Evolutionary conservation across 1,139 yeast genomes (phyloP), one percentile per base, ranked within the genome.

Genomic region (Hansenula sp.): DNA sequence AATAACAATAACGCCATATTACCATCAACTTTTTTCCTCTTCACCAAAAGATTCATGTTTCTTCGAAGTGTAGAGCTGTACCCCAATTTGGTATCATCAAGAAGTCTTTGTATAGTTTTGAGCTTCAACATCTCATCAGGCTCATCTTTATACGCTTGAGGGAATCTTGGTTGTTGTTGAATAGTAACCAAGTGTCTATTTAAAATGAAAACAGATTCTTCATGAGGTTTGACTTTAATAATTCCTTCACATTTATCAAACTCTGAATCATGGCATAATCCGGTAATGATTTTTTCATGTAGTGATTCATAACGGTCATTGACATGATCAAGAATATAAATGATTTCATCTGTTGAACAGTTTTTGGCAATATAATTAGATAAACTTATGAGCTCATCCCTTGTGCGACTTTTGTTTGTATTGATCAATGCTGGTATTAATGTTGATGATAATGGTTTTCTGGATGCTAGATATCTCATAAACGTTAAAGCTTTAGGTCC

Each of bases 1-100:
- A 45, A 30, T 5, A 45, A n/a, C 16, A 41, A 31, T 8, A 18
- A 25, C 3, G 47, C 33, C 13, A 45, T 16, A 17, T 37, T 29
- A 12, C 41, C 32, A 12, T 45, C 41, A 14, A 40, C 36, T 12
- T 38, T 28, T 1, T 38, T 34, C 29, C 36, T 30, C 3, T 16
- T 22, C 7, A 37, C 14, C n/a, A 37, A 16, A 8, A 4, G 11
- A 12, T 25, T 19, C 13, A 37, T 4, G 3, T 32, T 14, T 10
- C n/a, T 14, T 19, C 30, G 25, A 8, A 37, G 29, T 12, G 18
- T 21, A 12, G 33, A n/a, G 6, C 25, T 21, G 27, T 33, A 34
- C 8, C 31, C 35, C 13, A 25, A n/a, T 33, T 25, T 33, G 4
- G 24, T 18, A 24, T 25, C 29, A 33, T 33, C 35, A 2, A 12